These are phyloP conservation scores for Porpolomopsis calyptriformis DNA, from an alignment of 768 basidiomycete genomes.

Conservation along the genomic window DNA sequence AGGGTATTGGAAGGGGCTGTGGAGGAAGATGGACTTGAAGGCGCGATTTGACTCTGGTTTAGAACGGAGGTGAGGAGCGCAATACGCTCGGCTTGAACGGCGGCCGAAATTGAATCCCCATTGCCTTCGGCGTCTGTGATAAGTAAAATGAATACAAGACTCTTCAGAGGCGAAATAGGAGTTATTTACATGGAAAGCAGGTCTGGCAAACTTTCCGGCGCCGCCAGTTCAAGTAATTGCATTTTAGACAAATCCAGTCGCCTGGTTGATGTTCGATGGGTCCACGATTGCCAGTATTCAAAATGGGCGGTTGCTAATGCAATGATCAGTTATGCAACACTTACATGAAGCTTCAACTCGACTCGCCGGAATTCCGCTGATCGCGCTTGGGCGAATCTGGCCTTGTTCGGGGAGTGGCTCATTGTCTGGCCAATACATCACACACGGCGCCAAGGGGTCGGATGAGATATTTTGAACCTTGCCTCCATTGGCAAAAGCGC, in stretches of 20 bases:
- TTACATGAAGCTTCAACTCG: constrained; percentile 6
- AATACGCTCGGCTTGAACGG: constrained; percentile 78
- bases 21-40: constrained; percentile 7
- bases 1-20: constrained; percentile 14
- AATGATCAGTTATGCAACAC: not conserved
- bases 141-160: constrained; percentile 7
- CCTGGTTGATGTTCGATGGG: constrained; percentile 81
- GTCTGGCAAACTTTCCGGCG: constrained; percentile 84
- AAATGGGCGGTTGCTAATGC: constrained; percentile 66
- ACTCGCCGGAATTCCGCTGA: constrained; percentile 46
- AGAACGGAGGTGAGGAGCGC: constrained; percentile 69
- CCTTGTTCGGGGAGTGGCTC: constrained; percentile 73
- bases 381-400: constrained; percentile 56
- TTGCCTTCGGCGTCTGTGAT: constrained; percentile 73
- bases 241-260: constrained; percentile 76
- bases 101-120: constrained; percentile 76
- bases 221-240: constrained; percentile 83
- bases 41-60: constrained; percentile 36
- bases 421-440: constrained; percentile 90
- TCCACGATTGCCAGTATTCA: constrained; percentile 82
- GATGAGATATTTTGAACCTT: constrained; percentile 69
- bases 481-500: constrained; percentile 65
- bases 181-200: constrained; percentile 64
- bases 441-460: constrained; percentile 62
- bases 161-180: constrained; percentile 5